Conservation (phyloP, 225 moss, liverwort and hornwort species). For the Lunularia cruciata region DNA sequence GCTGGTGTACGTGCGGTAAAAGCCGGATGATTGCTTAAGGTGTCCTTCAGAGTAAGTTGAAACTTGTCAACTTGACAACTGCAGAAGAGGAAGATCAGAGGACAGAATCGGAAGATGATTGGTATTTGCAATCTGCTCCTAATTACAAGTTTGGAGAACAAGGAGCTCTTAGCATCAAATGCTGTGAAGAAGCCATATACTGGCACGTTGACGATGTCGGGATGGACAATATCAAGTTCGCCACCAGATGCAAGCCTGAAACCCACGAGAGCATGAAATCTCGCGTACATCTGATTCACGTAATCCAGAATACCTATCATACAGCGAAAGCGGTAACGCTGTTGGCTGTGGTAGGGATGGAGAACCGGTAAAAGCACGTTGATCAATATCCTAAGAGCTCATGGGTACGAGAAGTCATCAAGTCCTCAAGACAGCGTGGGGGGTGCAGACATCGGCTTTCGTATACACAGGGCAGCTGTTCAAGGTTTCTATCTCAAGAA, state of each 20-base stretch:
- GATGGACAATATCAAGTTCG: not conserved
- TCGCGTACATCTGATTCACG: not conserved
- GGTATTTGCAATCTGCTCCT: not conserved
- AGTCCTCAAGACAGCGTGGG: not conserved
- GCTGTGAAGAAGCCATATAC: not conserved
- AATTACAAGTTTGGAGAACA: too few species aligned
- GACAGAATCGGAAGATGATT: too few species aligned
- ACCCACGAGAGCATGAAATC: not conserved
- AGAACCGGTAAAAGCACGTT: conserved; percentile 7
- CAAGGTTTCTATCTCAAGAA: not conserved
- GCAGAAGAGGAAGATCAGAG: not conserved
- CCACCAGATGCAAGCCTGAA: not conserved
- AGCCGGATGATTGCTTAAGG: too few species aligned
- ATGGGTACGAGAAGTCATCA: not conserved
- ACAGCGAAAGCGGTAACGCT: not conserved
- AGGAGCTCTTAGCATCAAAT: not conserved
- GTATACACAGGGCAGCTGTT: not conserved
- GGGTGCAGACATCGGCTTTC: not conserved
- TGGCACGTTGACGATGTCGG: not conserved
- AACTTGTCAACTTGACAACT: not conserved
- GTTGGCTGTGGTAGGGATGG: not conserved
- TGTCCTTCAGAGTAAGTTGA: too few species aligned
- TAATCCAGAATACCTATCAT: not conserved
- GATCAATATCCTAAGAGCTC: not conserved
- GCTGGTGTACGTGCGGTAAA: too few species aligned